Conservation (phyloP, 2,329 filamentous ascomycete genomes). For the Clarireedia homoeocarpa region DNA sequence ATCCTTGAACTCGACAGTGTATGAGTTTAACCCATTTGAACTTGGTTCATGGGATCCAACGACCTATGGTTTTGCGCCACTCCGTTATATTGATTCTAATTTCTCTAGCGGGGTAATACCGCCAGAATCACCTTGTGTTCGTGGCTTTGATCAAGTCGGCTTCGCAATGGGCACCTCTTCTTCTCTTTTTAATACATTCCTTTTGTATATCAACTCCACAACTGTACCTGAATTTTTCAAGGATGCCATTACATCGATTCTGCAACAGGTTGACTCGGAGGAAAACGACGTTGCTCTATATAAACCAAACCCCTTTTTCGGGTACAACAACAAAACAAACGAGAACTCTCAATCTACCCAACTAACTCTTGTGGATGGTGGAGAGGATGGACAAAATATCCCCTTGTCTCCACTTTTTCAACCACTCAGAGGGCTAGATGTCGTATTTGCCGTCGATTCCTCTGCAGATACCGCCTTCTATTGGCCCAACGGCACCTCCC, state of each 20-base stretch:
- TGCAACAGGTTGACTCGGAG: no score
- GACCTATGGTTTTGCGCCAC: slow-evolving; percentile 61
- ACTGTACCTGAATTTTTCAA: no score
- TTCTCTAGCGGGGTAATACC: slow-evolving; percentile 56
- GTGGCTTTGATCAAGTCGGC: slow-evolving; percentile 74
- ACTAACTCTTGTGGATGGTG: slow-evolving; percentile 70
- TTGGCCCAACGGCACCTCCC: slow-evolving; percentile 71
- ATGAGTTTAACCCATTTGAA: slow-evolving; percentile 73
- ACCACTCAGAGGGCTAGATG: slow-evolving; percentile 62
- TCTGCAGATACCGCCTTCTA: slow-evolving; percentile 60
- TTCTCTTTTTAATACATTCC: slow-evolving; percentile 73
- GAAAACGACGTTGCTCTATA: no score
- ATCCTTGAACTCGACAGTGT: slow-evolving; percentile 62
- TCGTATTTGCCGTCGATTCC: slow-evolving; percentile 73
- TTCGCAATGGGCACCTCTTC: slow-evolving; percentile 82
- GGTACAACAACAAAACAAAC: slow-evolving; percentile 53
- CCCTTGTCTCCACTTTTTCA: slow-evolving; percentile 72
- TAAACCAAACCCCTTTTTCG: slow-evolving; percentile 10
- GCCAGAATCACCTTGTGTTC: slow-evolving; percentile 52
- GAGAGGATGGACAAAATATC: slow-evolving; percentile 70
- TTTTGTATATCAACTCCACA: slow-evolving; percentile 69
- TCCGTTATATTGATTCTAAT: slow-evolving; percentile 64
- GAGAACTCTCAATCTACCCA: slow-evolving; percentile 42
- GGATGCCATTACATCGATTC: no score
- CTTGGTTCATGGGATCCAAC: slow-evolving; percentile 70